Evolutionary conservation across 169 alveolate species (phyloP).

Genomic region (Perkinsus olseni): DNA sequence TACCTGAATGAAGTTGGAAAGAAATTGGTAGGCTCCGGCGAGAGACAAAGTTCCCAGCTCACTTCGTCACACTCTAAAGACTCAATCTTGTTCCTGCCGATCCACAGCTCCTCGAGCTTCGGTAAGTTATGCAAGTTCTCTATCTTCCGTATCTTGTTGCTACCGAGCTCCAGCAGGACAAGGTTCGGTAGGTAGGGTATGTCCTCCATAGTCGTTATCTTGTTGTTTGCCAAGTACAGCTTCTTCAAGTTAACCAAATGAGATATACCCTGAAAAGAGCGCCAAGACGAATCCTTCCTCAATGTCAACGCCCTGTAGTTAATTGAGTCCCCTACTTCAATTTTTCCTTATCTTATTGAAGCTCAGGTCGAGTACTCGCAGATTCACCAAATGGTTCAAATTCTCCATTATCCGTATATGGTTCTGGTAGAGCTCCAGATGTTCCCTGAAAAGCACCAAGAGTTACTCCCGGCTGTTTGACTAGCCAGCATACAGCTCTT

Average conservation of each 20-base stretch:
- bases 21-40: too few relatives aligned
- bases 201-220: constrained; percentile 47
- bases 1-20: background rate
- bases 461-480: background rate
- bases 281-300: too few relatives aligned
- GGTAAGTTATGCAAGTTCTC: constrained; percentile 48
- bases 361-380: constrained; percentile 57
- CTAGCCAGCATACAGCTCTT: background rate
- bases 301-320: background rate
- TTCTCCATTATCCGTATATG: constrained; percentile 52
- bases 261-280: background rate
- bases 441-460: constrained; percentile 24
- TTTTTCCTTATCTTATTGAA: constrained; percentile 50
- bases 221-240: constrained; percentile 62
- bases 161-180: constrained; percentile 58
- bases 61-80: background rate
- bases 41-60: too few relatives aligned
- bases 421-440: constrained; percentile 66
- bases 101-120: constrained; percentile 58
- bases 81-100: constrained; percentile 60
- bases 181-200: constrained; percentile 39
- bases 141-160: constrained; percentile 55
- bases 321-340: constrained; percentile 41
- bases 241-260: constrained; percentile 50
- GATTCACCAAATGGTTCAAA: constrained; percentile 43